Percentiles rank a stretch among this genome's conserved stretches.
Evolutionary conservation across 805 yeast genomes (phyloP).

Genomic region (Cyberlindnera veronae): DNA sequence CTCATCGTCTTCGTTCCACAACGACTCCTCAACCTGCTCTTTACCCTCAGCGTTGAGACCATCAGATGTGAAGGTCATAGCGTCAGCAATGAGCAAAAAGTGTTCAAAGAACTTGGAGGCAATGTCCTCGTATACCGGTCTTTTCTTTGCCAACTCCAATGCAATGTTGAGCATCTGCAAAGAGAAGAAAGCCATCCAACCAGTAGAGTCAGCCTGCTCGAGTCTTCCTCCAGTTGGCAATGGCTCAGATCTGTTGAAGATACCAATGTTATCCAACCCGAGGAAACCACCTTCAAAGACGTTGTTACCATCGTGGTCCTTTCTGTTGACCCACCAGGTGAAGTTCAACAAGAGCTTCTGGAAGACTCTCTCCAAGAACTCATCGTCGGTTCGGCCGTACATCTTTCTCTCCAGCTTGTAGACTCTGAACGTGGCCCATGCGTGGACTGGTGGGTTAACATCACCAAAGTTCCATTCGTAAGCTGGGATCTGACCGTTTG

Average conservation of each 20-base stretch:
- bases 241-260: slow-evolving; percentile 90
- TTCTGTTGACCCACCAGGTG: slow-evolving; percentile 97
- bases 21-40: slow-evolving; percentile 51
- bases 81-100: slow-evolving; percentile 86
- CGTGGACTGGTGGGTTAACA: slow-evolving; percentile 97
- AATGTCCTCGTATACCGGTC: slow-evolving; percentile 86
- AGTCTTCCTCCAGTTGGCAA: slow-evolving; percentile 87
- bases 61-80: slow-evolving; percentile 66
- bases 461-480: slow-evolving; percentile 95
- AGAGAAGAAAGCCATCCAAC: slow-evolving; percentile 95
- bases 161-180: slow-evolving; percentile 92
- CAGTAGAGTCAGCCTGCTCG: slow-evolving; percentile 94
- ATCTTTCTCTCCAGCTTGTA: slow-evolving; percentile 83
- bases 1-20: slow-evolving; percentile 88
- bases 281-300: slow-evolving; percentile 93
- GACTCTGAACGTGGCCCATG: slow-evolving; percentile 89
- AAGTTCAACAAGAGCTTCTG: slow-evolving; percentile 85
- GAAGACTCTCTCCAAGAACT: slow-evolving; percentile 86
- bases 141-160: slow-evolving; percentile 79
- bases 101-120: slow-evolving; percentile 95
- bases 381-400: slow-evolving; percentile 77
- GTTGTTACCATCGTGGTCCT: slow-evolving; percentile 81
- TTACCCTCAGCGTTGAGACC: slow-evolving; percentile 26
- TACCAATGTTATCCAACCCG: slow-evolving; percentile 89
- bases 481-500: slow-evolving; percentile 96